Evolutionary conservation across 2,329 filamentous ascomycete genomes (phyloP), one percentile per base, ranked within the genome.

Genomic region (Orbilia brochopaga): DNA sequence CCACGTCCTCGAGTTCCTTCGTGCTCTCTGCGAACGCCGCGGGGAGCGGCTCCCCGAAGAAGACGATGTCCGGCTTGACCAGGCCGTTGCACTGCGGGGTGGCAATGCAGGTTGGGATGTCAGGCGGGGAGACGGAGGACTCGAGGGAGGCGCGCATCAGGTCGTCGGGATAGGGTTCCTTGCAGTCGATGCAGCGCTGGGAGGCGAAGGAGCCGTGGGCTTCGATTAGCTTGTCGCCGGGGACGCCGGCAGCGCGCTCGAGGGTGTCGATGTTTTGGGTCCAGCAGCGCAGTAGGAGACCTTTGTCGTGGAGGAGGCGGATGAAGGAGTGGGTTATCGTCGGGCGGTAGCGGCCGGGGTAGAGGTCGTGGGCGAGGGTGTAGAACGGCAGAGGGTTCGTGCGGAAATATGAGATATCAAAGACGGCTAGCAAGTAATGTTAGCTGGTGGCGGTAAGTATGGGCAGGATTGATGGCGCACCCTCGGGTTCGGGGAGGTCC

Each of bases 221-320:
- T 80, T 97, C 93, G 32, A 99, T 84, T 55, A 99, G 92, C 79
- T 85, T 87, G 1, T 93, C 87, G 0, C 82, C 84, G 0, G 92
- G 90, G 0, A 99, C 87, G 24, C 94, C 94, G 11, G 93, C 94
- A 75, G 86, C 84, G 21, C 92, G 86, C 80, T 99, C 94, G 11
- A 99, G 84, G 77, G 75, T 76, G 73, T 99, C 94, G 75, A 99
- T 97, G 78, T 99, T 99, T 78, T 99, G 94, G 0, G 94, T 97
- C 79, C 97, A 99, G 59, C 94, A 85, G 82, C 92, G 94, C 75
- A 89, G 82, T 23, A 99, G 82, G 44, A 93, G 82, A 2, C 86
- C 87, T 80, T 95, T 96, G 70, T 87, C 83, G 65, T 92, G 85
- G 15, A 97, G 86, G 23, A 99, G 83, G 13, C 87, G 84, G 76